Conservation (phyloP, 2,329 filamentous ascomycete species). For the Claviceps maximensis region DNA sequence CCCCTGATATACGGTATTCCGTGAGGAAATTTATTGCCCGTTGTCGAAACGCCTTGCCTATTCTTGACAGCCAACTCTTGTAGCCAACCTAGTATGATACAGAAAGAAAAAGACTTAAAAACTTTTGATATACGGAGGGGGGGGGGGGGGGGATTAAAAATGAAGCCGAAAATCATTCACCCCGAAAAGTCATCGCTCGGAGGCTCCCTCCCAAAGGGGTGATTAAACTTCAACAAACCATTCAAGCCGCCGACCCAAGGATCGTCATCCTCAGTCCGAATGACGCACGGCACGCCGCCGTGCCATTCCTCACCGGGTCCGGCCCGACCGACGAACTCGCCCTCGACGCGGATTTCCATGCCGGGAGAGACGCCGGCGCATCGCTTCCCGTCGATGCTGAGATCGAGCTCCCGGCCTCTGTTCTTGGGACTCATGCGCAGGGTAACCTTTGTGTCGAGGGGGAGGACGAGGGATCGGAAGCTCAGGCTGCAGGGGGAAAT, state of each 20-base stretch:
- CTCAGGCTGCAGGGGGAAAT: slow-evolving; percentile 87
- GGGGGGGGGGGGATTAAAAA: no score
- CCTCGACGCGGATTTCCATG: slow-evolving; percentile 78
- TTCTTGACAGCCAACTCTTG: no score
- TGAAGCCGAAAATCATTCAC: no score
- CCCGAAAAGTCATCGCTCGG: slow-evolving; percentile 15
- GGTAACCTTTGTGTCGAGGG: slow-evolving; percentile 71
- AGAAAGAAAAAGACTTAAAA: no score
- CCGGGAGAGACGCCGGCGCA: slow-evolving; percentile 56
- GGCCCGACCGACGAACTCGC: slow-evolving; percentile 54
- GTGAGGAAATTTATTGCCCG: no score
- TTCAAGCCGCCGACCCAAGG: slow-evolving; percentile 96
- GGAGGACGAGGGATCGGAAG: slow-evolving; percentile 82
- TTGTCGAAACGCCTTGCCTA: no score
- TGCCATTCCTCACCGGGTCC: slow-evolving; percentile 38
- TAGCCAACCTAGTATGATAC: no score
- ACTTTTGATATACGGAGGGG: no score
- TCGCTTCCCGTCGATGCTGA: slow-evolving; percentile 66
- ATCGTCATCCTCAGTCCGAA: slow-evolving; percentile 65
- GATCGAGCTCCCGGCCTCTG: slow-evolving; percentile 60
- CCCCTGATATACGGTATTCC: no score
- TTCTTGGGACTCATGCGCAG: slow-evolving; percentile 73
- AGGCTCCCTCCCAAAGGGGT: slow-evolving; percentile 61
- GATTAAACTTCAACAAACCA: slow-evolving; percentile 89
- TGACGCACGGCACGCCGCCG: slow-evolving; percentile 85